These are phyloP conservation scores for Rosa hybrid DNA, from an alignment of 331 rosid species.

Conservation along the genomic window DNA sequence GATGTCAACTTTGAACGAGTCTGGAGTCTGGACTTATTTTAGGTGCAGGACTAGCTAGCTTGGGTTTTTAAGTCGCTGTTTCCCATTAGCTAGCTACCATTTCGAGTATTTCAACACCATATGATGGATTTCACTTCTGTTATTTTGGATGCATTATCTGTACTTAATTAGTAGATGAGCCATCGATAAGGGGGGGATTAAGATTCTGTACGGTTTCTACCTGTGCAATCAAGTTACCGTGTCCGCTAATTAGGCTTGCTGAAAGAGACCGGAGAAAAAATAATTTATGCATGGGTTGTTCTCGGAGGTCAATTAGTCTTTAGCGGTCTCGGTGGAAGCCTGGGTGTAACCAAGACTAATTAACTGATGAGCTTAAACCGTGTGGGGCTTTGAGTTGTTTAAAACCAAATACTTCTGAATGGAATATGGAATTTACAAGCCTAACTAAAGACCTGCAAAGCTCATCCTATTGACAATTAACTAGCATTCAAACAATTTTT, in stretches of 20 bases:
- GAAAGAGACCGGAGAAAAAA: conserved; percentile 22
- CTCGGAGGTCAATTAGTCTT: not conserved
- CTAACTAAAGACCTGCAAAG: conserved; percentile 6
- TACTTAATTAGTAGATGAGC: not conserved
- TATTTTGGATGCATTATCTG: not conserved
- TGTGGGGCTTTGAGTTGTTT: conserved; percentile 39
- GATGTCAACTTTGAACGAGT: not conserved
- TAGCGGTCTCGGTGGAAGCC: conserved; percentile 42
- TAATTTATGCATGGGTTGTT: not conserved
- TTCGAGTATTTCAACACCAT: not conserved
- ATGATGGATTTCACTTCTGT: not conserved
- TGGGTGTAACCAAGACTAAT: conserved; percentile 11
- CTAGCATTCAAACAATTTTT: conserved; percentile 10
- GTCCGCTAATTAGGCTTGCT: conserved; percentile 18
- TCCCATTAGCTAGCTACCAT: not conserved
- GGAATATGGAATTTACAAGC: conserved; percentile 22
- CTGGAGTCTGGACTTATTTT: not conserved
- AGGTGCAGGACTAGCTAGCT: not conserved
- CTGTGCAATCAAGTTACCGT: not conserved
- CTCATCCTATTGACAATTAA: conserved; percentile 26
- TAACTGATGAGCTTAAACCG: conserved; percentile 29
- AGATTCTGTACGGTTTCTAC: conserved; percentile 4
- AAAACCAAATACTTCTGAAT: conserved; percentile 7
- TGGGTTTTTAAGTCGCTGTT: not conserved
- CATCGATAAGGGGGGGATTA: not conserved